phyloP scores from a whole-genome alignment of 192 early-diverging fungal genomes.

The Piromyces finnis region DNA sequence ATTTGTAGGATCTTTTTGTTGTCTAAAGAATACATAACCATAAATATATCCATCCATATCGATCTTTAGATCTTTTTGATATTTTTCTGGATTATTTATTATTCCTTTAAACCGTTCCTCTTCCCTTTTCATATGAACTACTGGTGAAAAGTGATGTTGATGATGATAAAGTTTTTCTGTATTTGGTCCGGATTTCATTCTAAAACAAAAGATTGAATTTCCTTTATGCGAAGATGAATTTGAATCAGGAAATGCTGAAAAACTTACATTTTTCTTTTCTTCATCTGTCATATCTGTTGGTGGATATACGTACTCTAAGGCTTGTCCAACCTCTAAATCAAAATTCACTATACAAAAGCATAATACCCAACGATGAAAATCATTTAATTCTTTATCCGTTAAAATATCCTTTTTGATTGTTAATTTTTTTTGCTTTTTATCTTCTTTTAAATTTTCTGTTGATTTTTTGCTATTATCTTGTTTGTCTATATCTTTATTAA shows the following conservation, averaged over 20 bases:
- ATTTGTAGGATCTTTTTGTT: slow-evolving; percentile 69
- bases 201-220: not conserved
- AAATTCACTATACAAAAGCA: slow-evolving; percentile 36
- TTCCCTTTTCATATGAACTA: not conserved
- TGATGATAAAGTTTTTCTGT: not conserved
- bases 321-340: slow-evolving; percentile 68
- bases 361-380: not conserved
- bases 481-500: too few species aligned
- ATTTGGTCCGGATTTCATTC: not conserved
- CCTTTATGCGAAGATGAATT: not conserved
- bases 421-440: not conserved
- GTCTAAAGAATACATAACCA: slow-evolving; percentile 88
- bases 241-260: not conserved
- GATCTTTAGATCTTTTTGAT: not conserved
- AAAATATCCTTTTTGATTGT: not conserved
- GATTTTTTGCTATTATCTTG: too few species aligned
- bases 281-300: slow-evolving; percentile 40
- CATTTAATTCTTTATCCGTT: not conserved
- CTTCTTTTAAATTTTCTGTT: not conserved
- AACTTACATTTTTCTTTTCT: slow-evolving; percentile 35
- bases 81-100: not conserved
- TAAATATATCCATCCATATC: slow-evolving; percentile 14
- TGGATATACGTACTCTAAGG: slow-evolving; percentile 52
- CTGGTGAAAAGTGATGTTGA: not conserved
- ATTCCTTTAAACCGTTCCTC: not conserved